A percentile compares a stretch with the other conserved stretches of the same genome.
Conservation (phyloP, 176 grass and related monocot genomes). For the Lolium perenne region DNA sequence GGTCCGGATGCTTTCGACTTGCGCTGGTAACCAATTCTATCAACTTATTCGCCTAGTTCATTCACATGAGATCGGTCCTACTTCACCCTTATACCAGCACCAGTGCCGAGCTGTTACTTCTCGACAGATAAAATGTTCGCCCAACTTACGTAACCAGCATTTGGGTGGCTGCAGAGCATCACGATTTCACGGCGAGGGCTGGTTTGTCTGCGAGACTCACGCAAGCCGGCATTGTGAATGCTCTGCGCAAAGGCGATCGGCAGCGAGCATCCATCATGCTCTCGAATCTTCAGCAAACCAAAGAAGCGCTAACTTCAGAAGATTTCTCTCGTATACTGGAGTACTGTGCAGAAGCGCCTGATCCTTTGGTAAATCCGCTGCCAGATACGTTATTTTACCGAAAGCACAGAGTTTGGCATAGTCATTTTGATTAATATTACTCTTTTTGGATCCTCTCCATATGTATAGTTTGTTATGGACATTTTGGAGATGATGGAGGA, state of each 20-base stretch:
- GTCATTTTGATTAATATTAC: constrained; percentile 39
- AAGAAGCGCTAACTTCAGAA: constrained; percentile 45
- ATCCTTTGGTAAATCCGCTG: constrained; percentile 75
- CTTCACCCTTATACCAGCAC: background rate
- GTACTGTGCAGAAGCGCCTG: constrained; percentile 70
- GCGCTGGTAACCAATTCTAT: background rate
- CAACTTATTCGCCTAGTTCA: background rate
- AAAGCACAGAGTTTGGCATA: constrained; percentile 36
- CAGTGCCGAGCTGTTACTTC: no score
- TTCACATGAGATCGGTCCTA: background rate
- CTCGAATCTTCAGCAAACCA: constrained; percentile 56
- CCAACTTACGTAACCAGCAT: background rate
- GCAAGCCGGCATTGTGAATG: constrained; percentile 72
- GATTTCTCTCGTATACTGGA: constrained; percentile 85
- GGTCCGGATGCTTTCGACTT: background rate
- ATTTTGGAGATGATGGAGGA: constrained; percentile 73
- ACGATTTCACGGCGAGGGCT: constrained; percentile 38
- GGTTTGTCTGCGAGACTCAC: constrained; percentile 38
- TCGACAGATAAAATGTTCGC: no score
- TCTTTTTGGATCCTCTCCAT: constrained; percentile 41
- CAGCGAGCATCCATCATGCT: constrained; percentile 73
- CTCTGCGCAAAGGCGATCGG: constrained; percentile 74
- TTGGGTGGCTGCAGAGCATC: constrained; percentile 51
- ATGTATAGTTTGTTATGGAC: constrained; percentile 78
- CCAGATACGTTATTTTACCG: background rate